Percentiles rank a stretch among this genome's conserved stretches.
phyloP scores from a whole-genome alignment of 2,329 filamentous ascomycete genomes.

The Neonectria coccinea region DNA sequence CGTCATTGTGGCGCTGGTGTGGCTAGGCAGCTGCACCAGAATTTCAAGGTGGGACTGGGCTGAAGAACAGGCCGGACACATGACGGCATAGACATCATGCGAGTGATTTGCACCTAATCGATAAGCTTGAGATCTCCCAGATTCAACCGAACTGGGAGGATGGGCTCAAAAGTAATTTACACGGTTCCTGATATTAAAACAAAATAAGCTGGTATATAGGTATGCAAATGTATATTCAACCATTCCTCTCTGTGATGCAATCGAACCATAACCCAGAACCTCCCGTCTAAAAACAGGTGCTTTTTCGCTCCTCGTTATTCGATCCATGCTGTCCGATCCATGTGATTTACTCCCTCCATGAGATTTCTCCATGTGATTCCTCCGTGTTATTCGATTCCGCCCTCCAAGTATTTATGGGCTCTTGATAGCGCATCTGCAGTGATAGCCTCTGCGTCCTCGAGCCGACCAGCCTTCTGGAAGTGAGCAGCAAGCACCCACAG shows the following conservation, averaged over 20 bases:
- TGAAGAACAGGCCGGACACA: neutral
- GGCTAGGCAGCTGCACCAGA: conserved; percentile 36
- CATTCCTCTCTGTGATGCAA: neutral
- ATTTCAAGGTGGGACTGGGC: conserved; percentile 5
- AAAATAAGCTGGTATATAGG: neutral
- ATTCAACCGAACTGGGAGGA: neutral
- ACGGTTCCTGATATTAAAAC: neutral
- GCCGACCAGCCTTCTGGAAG: conserved; percentile 48
- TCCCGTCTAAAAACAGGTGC: neutral
- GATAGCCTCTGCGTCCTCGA: conserved; percentile 44
- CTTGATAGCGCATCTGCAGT: conserved; percentile 49
- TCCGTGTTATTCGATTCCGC: conserved; percentile 33
- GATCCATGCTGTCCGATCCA: neutral
- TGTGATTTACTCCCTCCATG: neutral
- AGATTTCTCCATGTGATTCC: no score
- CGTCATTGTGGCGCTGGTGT: conserved; percentile 58
- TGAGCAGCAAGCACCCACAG: conserved; percentile 54
- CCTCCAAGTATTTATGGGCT: conserved; percentile 48
- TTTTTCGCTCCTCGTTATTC: neutral
- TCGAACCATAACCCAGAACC: neutral
- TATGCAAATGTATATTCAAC: neutral
- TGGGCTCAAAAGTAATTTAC: neutral
- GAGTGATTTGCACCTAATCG: neutral
- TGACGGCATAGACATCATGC: neutral
- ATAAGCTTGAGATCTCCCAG: neutral